Base-by-base conservation (phyloP, 805 yeast genomes). In the Metschnikowia corniflorae region DNA sequence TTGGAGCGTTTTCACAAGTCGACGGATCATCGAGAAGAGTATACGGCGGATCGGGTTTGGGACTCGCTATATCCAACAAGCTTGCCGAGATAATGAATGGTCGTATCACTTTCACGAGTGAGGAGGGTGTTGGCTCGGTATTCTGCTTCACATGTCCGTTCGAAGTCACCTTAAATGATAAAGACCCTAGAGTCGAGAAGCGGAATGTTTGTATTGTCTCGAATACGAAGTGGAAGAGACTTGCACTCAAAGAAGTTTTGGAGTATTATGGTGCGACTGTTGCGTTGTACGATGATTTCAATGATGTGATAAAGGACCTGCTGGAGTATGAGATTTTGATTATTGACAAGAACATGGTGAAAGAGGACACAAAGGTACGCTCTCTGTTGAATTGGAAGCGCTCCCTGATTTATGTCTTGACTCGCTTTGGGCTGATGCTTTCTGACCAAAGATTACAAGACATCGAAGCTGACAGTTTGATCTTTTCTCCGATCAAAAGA, bases 1-100 rank as follows among this genome's bases (percentile, higher is more conserved):
- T 74, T 49, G 68, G 73, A 5, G 76, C 77, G 4, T 74, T 74
- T 44, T 67, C 73, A 27, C 80, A 75, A 54, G 78, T 72, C n/a
- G 80, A 74, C 48, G 76, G 76, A 3, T 70, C 77, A 7, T 65
- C 77, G 1, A 57, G 73, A 39, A 51, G 80, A 41, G 68, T 59
- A 8, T 70, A 64, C 54, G 80, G 80, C 3, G 80, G 80, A 3
- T 63, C 78, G 0, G 78, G 78, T 0, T 51, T 72, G 7, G 78
- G 78, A 0, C 53, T 72, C 26, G 73, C 76, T 1, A 72, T 71
- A 22, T 66, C 72, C 21, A 69, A 68, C 49, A 70, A 69, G 47
- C 57, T 71, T 21, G 70, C 71, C 10, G 75, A 70, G 31, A 49
- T 71, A 13, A 71, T 71, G 77, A 70, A 70, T 13, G 80, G 79